phyloP scores from a whole-genome alignment of 306 rosid genomes.

The Pyrus bretschneideri region DNA sequence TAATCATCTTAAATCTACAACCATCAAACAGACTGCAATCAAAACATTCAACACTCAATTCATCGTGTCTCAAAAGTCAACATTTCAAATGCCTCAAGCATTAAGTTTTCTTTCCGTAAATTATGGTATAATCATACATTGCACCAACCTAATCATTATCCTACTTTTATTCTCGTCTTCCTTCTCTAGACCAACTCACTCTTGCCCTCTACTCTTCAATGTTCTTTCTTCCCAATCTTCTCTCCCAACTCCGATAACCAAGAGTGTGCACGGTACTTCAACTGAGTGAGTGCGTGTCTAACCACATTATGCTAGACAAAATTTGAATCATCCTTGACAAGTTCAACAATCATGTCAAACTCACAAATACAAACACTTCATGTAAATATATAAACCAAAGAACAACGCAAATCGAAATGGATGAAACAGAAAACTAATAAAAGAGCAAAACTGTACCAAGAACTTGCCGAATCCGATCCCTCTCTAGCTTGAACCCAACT shows the following conservation, averaged over 20 bases:
- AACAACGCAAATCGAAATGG: background rate
- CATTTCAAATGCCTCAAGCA: background rate
- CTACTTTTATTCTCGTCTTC: background rate
- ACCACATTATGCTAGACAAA: background rate
- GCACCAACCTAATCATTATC: background rate
- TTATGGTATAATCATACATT: background rate
- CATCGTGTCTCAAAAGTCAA: background rate
- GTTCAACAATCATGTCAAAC: background rate
- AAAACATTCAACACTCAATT: background rate
- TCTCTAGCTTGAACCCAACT: conserved; percentile 61
- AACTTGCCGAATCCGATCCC: conserved; percentile 56
- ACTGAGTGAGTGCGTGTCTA: background rate
- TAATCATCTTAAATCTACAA: background rate
- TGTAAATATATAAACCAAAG: background rate
- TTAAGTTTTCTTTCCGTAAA: background rate
- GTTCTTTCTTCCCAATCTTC: background rate
- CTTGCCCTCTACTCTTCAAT: background rate
- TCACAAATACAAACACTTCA: background rate
- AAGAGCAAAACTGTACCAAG: conserved; percentile 46
- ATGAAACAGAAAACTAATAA: background rate
- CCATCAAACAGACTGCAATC: background rate
- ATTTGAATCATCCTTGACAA: background rate
- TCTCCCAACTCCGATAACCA: background rate
- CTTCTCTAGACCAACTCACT: background rate
- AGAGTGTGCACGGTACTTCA: background rate